A percentile compares a stretch with the other conserved stretches of the same genome.
phyloP scores from a whole-genome alignment of 2,329 filamentous ascomycete species.

The Amphichorda felina region DNA sequence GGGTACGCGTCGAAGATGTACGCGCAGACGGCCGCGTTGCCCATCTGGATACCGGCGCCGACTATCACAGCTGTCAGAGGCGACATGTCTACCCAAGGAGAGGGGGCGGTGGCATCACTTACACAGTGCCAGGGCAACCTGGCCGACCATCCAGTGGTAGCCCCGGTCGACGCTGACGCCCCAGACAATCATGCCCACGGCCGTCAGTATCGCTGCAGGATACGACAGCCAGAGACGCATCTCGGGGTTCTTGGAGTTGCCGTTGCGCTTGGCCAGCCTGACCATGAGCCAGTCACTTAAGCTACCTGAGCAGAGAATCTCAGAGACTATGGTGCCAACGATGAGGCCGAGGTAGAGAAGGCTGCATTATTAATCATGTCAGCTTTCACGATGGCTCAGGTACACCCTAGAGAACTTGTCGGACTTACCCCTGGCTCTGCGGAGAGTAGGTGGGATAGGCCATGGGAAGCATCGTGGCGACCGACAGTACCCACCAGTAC shows the following conservation, averaged over 20 bases:
- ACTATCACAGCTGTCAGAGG: too few relatives aligned
- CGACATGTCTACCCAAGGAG: too few relatives aligned
- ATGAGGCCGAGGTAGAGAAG: conserved; percentile 41
- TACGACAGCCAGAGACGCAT: conserved; percentile 45
- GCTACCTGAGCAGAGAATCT: conserved; percentile 37
- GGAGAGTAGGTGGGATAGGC: conserved; percentile 36
- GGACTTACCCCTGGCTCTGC: conserved; percentile 30
- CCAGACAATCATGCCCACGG: conserved; percentile 40
- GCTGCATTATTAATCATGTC: conserved; percentile 9
- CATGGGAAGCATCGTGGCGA: conserved; percentile 39
- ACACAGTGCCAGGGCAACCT: conserved; percentile 43
- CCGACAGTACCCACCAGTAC: conserved; percentile 45
- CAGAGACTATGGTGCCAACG: conserved; percentile 37
- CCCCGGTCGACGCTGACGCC: conserved; percentile 37
- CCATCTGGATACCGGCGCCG: conserved; percentile 42
- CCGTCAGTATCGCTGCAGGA: conserved; percentile 34
- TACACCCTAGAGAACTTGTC: not conserved
- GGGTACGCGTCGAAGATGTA: conserved; percentile 46
- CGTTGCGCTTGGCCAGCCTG: conserved; percentile 29
- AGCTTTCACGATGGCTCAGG: not conserved
- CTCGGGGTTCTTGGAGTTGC: conserved; percentile 31
- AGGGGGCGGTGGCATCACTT: conserved; percentile 11
- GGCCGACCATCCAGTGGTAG: conserved; percentile 46
- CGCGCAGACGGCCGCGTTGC: conserved; percentile 37
- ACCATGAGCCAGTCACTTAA: conserved; percentile 38